Evolutionary conservation across 768 basidiomycete genomes (phyloP).

Genomic region (Calocera viscosa): DNA sequence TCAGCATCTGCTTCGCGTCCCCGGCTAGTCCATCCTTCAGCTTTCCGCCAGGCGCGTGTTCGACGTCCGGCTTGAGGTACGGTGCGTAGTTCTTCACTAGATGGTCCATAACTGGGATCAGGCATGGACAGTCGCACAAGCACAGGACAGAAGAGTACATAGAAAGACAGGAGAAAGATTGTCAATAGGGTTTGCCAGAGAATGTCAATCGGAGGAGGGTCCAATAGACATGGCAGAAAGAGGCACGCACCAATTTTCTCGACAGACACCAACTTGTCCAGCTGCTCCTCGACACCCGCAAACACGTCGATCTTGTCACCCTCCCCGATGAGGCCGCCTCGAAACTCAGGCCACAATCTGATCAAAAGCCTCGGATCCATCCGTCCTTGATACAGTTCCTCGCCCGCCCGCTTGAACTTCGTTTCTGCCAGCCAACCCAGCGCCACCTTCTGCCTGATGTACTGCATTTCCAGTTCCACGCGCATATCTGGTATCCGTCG

Average conservation of each 20-base stretch:
- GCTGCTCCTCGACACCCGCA: constrained; percentile 57
- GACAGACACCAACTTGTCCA: constrained; percentile 55
- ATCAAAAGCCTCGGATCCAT: constrained; percentile 75
- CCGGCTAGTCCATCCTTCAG: constrained; percentile 48
- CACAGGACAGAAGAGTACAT: constrained; percentile 30
- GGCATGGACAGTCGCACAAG: constrained; percentile 32
- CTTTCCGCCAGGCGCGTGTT: constrained; percentile 55
- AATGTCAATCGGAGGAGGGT: constrained; percentile 18
- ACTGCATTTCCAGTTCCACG: constrained; percentile 43
- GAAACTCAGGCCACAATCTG: constrained; percentile 66
- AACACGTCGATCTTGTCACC: constrained; percentile 54
- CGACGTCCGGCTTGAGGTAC: constrained; percentile 59
- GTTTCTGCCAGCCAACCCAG: constrained; percentile 68
- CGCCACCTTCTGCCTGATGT: constrained; percentile 71
- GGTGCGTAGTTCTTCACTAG: constrained; percentile 89
- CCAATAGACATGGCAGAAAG: constrained; percentile 17
- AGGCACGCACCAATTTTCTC: constrained; percentile 73
- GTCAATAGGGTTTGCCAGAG: constrained; percentile 23
- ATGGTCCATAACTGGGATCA: constrained; percentile 73
- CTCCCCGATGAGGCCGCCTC: constrained; percentile 41
- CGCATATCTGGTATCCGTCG: constrained; percentile 24
- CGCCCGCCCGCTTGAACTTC: constrained; percentile 70
- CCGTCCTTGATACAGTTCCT: constrained; percentile 62
- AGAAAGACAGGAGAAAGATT: constrained; percentile 23
- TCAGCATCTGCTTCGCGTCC: constrained; percentile 66